Percentiles rank a stretch among this genome's conserved stretches.
These are phyloP conservation scores for Linnemannia hyalina DNA, from an alignment of 192 early-diverging fungal species.

Conservation along the genomic window DNA sequence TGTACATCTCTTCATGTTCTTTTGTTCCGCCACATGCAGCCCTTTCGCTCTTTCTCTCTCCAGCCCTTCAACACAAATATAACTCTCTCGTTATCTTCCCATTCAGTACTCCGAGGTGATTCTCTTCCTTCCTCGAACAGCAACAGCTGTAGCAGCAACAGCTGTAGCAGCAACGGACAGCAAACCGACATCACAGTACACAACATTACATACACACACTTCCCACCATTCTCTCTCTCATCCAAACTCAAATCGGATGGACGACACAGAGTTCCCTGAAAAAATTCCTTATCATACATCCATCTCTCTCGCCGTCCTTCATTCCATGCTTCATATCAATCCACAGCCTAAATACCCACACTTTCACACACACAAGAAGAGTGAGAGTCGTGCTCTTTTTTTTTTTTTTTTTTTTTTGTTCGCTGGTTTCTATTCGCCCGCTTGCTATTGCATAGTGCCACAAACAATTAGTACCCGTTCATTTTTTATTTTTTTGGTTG, in stretches of 20 bases:
- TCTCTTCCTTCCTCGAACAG: background rate
- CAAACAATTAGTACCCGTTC: constrained; percentile 16
- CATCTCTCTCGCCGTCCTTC: background rate
- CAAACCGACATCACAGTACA: background rate
- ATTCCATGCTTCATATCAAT: background rate
- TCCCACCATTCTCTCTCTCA: background rate
- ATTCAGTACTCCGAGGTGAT: background rate
- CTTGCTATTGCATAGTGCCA: background rate
- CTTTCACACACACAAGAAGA: background rate
- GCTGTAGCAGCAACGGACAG: background rate
- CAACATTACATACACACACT: background rate
- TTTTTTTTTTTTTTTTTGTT: background rate
- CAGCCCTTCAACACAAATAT: background rate
- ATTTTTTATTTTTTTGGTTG: background rate
- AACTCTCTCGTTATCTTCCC: background rate
- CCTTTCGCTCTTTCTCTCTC: background rate
- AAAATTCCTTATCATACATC: background rate
- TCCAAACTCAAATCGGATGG: background rate
- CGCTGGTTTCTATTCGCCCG: background rate
- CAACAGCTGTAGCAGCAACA: background rate
- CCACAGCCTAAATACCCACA: background rate
- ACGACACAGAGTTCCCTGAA: background rate
- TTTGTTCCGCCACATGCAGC: background rate
- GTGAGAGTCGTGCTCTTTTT: background rate
- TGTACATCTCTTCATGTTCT: background rate